These are phyloP conservation scores for Ustilago crameri DNA, from an alignment of 1,284 basidiomycete genomes.

Conservation along the genomic window DNA sequence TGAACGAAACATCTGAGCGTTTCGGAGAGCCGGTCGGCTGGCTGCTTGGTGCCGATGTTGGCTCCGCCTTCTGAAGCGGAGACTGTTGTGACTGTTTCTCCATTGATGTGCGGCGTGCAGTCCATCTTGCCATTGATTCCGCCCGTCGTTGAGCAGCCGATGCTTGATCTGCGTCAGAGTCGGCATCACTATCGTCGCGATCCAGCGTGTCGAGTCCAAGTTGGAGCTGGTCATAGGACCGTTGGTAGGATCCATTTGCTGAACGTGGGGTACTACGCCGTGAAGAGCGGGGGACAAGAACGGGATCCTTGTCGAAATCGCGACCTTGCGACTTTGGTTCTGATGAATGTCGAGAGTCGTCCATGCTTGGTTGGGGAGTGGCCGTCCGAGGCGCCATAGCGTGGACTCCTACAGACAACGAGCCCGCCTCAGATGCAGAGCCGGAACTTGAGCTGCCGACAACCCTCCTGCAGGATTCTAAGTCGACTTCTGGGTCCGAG, in stretches of 20 bases:
- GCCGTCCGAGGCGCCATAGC: slow-evolving; percentile 6
- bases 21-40: neutral
- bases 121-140: slow-evolving; percentile 42
- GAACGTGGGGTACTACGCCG: slow-evolving; percentile 9
- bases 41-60: neutral
- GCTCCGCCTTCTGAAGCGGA: too few relatives aligned
- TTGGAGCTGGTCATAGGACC: slow-evolving; percentile 35
- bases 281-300: slow-evolving; percentile 23
- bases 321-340: slow-evolving; percentile 28
- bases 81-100: neutral
- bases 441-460: slow-evolving; percentile 33
- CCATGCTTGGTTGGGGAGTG: slow-evolving; percentile 1
- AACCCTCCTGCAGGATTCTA: slow-evolving; percentile 36
- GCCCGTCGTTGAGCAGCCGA: slow-evolving; percentile 21
- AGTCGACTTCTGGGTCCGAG: slow-evolving; percentile 47
- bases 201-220: slow-evolving; percentile 26
- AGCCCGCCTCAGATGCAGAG: slow-evolving; percentile 30
- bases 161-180: slow-evolving; percentile 27
- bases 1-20: neutral
- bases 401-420: slow-evolving; percentile 32
- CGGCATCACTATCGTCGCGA: slow-evolving; percentile 26
- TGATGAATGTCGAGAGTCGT: slow-evolving; percentile 19
- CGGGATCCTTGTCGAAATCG: slow-evolving; percentile 34
- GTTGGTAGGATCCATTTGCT: slow-evolving; percentile 18
- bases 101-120: slow-evolving; percentile 18